phyloP scores from a whole-genome alignment of 192 early-diverging fungal species.

The Backusella australiensis region DNA sequence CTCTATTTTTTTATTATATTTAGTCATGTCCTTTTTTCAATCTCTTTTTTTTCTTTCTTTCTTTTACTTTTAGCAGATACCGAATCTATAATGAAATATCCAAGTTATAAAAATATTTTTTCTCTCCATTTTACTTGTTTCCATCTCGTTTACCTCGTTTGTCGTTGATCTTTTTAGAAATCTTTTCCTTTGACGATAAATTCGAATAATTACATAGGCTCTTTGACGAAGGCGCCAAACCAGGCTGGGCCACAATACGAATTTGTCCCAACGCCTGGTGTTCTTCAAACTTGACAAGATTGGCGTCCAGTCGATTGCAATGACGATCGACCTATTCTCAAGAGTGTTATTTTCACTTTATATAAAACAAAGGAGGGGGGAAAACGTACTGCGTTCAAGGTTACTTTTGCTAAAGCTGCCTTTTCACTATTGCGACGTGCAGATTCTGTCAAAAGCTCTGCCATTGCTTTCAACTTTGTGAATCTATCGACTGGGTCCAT shows the following conservation, averaged over 20 bases:
- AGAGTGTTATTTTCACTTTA: too few relatives aligned
- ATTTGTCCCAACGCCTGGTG: neutral
- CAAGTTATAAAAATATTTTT: too few relatives aligned
- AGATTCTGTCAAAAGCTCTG: slow-evolving; percentile 64
- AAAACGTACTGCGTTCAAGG: slow-evolving; percentile 79
- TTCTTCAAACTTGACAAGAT: slow-evolving; percentile 27
- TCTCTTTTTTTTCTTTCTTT: neutral
- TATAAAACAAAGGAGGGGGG: too few relatives aligned
- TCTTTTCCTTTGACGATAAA: slow-evolving; percentile 18
- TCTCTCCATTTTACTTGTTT: neutral
- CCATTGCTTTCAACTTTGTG: slow-evolving; percentile 49
- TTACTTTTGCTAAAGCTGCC: slow-evolving; percentile 86
- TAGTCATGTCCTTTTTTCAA: neutral
- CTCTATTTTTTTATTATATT: neutral
- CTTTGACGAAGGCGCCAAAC: slow-evolving; percentile 15
- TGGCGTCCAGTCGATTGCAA: slow-evolving; percentile 24
- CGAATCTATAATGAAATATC: neutral
- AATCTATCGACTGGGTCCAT: slow-evolving; percentile 51
- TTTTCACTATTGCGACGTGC: slow-evolving; percentile 90
- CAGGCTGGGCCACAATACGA: slow-evolving; percentile 14
- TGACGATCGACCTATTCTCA: slow-evolving; percentile 12
- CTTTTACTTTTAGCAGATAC: slow-evolving; percentile 4
- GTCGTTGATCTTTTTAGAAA: slow-evolving; percentile 23
- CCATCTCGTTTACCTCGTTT: slow-evolving; percentile 38
- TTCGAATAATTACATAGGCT: slow-evolving; percentile 6